Percentiles rank a stretch among this genome's conserved stretches.
phyloP scores from a whole-genome alignment of 345 rosid species.

The Pistacia vera region DNA sequence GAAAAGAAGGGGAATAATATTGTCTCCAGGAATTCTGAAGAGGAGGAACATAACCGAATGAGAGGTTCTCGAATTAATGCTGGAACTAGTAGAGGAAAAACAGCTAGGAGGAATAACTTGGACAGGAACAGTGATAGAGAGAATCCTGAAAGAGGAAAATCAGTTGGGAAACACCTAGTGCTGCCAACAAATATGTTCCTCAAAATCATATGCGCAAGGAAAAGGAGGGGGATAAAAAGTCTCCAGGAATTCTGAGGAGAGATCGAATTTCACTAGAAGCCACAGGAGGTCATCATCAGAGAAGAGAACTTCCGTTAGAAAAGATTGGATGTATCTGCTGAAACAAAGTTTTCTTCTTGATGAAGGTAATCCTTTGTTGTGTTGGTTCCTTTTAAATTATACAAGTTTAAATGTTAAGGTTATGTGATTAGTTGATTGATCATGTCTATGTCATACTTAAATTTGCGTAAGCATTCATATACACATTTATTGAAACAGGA shows the following conservation, averaged over 20 bases:
- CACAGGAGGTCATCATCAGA: background rate
- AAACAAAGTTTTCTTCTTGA: constrained; percentile 7
- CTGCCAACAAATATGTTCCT: background rate
- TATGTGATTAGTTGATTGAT: background rate
- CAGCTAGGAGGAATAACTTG: constrained; percentile 10
- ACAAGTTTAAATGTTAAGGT: background rate
- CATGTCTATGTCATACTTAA: too few relatives aligned
- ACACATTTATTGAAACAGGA: background rate
- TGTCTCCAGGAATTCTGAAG: background rate
- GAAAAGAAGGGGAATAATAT: background rate
- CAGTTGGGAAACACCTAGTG: background rate
- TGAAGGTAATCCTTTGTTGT: background rate
- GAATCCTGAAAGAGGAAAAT: constrained; percentile 22
- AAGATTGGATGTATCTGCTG: background rate
- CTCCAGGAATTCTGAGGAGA: background rate
- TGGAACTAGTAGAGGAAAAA: constrained; percentile 18
- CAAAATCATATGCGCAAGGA: constrained; percentile 5
- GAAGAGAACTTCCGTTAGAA: constrained; percentile 4
- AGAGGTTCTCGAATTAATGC: constrained; percentile 19
- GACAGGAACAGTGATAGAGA: constrained; percentile 3
- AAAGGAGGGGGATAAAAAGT: background rate
- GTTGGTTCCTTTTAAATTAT: background rate
- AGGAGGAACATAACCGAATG: constrained; percentile 29
- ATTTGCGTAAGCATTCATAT: background rate
- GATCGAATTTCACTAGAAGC: background rate